A percentile compares a stretch with the other conserved stretches of the same genome.
These are phyloP conservation scores for Candida sakaeoensis DNA, from an alignment of 805 yeast species.

Conservation along the genomic window DNA sequence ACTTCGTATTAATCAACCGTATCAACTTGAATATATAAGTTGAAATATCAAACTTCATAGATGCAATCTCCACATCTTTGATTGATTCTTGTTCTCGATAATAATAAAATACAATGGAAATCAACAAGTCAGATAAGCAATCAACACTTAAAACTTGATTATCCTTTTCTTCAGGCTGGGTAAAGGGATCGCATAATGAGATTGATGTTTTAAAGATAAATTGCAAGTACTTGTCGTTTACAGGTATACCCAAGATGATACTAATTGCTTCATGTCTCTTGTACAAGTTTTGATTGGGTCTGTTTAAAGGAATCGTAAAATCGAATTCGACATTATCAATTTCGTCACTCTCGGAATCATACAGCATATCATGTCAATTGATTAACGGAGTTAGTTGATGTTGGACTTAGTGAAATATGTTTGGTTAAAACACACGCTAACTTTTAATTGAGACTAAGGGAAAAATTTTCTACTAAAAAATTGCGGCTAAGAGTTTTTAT, in stretches of 20 bases:
- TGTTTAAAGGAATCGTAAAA: slow-evolving; percentile 14
- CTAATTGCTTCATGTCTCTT: slow-evolving; percentile 15
- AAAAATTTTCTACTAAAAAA: no score
- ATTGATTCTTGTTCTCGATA: slow-evolving; percentile 12
- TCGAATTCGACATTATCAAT: slow-evolving; percentile 15
- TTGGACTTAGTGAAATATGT: no score
- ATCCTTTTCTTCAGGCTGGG: slow-evolving; percentile 66
- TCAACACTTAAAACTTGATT: slow-evolving; percentile 51
- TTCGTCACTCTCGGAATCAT: slow-evolving; percentile 15
- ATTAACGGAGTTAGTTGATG: not conserved
- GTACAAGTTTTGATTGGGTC: slow-evolving; percentile 10
- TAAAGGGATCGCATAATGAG: slow-evolving; percentile 54
- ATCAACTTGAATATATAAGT: slow-evolving; percentile 35
- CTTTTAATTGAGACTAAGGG: no score
- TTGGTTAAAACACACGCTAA: no score
- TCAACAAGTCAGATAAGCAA: slow-evolving; percentile 47
- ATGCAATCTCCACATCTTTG: slow-evolving; percentile 13
- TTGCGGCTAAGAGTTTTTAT: no score
- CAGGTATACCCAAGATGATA: slow-evolving; percentile 13
- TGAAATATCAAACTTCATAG: slow-evolving; percentile 33
- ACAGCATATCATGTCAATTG: slow-evolving; percentile 17
- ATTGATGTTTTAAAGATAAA: slow-evolving; percentile 17
- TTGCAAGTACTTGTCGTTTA: slow-evolving; percentile 13
- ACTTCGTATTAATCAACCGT: slow-evolving; percentile 27
- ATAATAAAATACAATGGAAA: slow-evolving; percentile 36